Base-by-base conservation (phyloP, 1,284 basidiomycete species). In the Quambalaria eucalypti region DNA sequence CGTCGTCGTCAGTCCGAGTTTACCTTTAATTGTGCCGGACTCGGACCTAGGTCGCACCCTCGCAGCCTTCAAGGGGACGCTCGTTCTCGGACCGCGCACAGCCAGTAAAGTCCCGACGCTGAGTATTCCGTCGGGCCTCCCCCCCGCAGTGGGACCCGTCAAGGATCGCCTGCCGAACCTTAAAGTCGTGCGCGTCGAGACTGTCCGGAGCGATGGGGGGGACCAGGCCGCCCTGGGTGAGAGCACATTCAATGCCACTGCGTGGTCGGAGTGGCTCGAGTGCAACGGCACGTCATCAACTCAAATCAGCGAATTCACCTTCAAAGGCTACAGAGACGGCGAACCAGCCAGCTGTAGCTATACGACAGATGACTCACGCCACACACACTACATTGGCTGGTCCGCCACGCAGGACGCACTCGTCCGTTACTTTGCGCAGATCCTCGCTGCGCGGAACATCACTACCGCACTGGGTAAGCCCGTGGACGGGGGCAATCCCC, bases 201-300 rank as follows among this genome's bases (percentile, higher is more conserved):
- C 57, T 7, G 56, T 60, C 52, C 56, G 57, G 47, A 47, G 52
- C 28, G 60, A 26, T 7, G 62, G 56, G 21, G n/a, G n/a, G n/a
- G n/a, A n/a, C n/a, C n/a, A n/a, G n/a, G n/a, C n/a, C n/a, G n/a
- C n/a, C n/a, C n/a, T n/a, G n/a, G n/a, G n/a, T n/a, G n/a, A n/a
- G n/a, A 8, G 54, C 38, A 42, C 56, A 50, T 64, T 64, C 57
- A 54, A 56, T 52, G 58, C 64, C 10, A 55, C 52, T 7, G 55
- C 57, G 23, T 66, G 64, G 64, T 53, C 57, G 29, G 64, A 66
- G 28, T 66, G 64, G 64, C 57, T 66, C 52, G 57, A 64, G 33
- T 66, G 64, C 53, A 56, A 51, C 12, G 52, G 55, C 33, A 50
- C 50, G 23, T n/a, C n/a, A n/a, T n/a, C n/a, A n/a, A n/a, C n/a